Evolutionary conservation across 1,139 yeast genomes (phyloP), one percentile per base, ranked within the genome.

Genomic region (Candida smagusa): DNA sequence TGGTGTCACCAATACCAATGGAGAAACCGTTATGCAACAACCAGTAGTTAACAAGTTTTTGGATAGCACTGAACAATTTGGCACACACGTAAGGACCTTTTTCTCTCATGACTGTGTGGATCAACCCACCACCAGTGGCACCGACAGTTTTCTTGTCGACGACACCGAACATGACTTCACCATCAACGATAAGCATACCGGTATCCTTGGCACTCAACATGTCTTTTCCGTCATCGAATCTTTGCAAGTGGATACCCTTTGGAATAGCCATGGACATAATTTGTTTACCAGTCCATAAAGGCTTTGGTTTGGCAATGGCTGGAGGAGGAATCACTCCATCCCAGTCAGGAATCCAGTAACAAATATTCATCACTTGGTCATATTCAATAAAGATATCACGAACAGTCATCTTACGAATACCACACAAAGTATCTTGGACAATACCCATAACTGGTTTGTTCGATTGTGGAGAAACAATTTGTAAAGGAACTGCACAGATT

Each of bases 391-490:
- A 92, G 30, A 72, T 78, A 59, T 92, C 98, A 59, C 96, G 82
- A 47, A 87, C 70, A 0, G 98, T 90, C 86, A 92, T 79, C 59
- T 94, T 92, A 67, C 98, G 84, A 42, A 92, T 76, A 72, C 98
- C 99, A 77, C 97, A 89, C 49, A 92, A 71, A 0, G 99, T 90
- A 65, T 92, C 99, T 71, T 92, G 99, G 46, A 92, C 98, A 72
- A 92, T 92, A 71, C 98, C 99, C 99, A 92, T 92, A 49, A 95
- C 96, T 25, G 99, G 99, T 65, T 92, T 94, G 64, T 94, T 92
- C 3, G 96, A 87, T 67, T 92, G 99, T 11, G 99, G 97, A 12
- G 97, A 90, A 31, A 92, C 96, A 74, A 92, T 94, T 65, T 92
- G 98, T 45, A 89, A 72, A 6, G 98, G 98, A 30, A 92, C 99